These are phyloP conservation scores for sunflower (Helianthus annuus) DNA, from an alignment of 129 eudicot genomes.

Conservation along the genomic window HanXRQr2.0-SUNRISE NC_035434.2:123461461-123461960, in stretches of 20 bases:
- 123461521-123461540: conserved; percentile 35
- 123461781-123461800: no score
- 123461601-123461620: conserved; percentile 66
- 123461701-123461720: neutral
- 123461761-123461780: no score
- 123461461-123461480: conserved; percentile 1
- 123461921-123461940: no score
- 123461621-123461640: conserved; percentile 23
- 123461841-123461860: no score
- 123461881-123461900: no score
- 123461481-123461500: conserved; percentile 33
- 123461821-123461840: no score
- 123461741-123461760: no score
- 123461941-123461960: no score
- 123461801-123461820: no score
- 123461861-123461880: no score
- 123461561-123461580: conserved; percentile 25
- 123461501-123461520: conserved; percentile 32
- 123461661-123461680: conserved; percentile 3
- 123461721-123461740: no score
- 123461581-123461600: conserved; percentile 40
- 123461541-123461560: conserved; percentile 21
- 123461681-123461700: neutral
- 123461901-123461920: no score
- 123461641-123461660: neutral